Conservation (phyloP, 768 basidiomycete species). For the Cystobasidium tubakii region DNA sequence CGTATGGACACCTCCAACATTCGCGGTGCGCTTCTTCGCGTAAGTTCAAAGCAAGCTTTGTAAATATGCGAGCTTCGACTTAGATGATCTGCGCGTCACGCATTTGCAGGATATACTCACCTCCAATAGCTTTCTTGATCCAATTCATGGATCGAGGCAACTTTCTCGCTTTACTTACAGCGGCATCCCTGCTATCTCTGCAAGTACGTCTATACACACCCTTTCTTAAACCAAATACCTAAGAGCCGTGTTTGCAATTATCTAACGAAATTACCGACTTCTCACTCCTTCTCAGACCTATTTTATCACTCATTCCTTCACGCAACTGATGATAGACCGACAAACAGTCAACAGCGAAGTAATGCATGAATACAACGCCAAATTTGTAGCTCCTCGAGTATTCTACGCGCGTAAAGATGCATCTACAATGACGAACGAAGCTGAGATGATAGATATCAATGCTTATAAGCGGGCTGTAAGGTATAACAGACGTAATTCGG, state of each 20-base stretch:
- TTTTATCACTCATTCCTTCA: conserved; percentile 40
- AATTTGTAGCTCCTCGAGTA: conserved; percentile 26
- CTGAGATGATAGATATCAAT: conserved; percentile 40
- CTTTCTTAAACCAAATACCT: too few species aligned
- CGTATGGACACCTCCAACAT: conserved; percentile 42
- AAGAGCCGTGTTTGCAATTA: too few species aligned
- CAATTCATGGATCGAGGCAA: conserved; percentile 40
- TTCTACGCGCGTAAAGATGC: conserved; percentile 40
- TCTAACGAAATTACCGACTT: too few species aligned
- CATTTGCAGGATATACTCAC: conserved; percentile 42
- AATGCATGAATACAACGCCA: conserved; percentile 37
- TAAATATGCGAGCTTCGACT: too few species aligned
- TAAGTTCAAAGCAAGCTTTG: background rate
- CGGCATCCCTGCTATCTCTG: conserved; percentile 9
- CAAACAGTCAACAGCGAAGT: conserved; percentile 38
- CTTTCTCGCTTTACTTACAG: conserved; percentile 36
- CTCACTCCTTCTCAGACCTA: conserved; percentile 37
- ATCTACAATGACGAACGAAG: conserved; percentile 43
- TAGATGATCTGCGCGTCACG: too few species aligned
- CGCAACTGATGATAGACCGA: conserved; percentile 38
- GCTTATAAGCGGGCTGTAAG: background rate
- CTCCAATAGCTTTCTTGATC: conserved; percentile 42
- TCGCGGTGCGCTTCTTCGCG: conserved; percentile 41
- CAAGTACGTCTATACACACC: conserved; percentile 30
- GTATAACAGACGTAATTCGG: background rate